These are phyloP conservation scores for Stropharia rugosoannulata DNA, from an alignment of 768 basidiomycete genomes.

Conservation along the genomic window DNA sequence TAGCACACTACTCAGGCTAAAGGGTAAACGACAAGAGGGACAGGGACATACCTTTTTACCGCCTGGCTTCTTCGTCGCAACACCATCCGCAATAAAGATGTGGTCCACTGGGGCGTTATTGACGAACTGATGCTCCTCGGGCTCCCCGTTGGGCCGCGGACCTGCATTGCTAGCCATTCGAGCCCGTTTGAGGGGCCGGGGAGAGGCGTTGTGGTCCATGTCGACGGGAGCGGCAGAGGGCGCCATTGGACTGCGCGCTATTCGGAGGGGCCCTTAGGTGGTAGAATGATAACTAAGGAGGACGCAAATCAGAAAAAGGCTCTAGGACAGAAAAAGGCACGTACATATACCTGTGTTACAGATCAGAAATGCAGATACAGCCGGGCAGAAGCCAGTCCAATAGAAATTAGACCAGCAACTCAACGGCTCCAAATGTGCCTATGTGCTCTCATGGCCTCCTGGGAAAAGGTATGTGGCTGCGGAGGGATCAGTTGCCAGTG, in stretches of 20 bases:
- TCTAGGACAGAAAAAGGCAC: constrained; percentile 24
- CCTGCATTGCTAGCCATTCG: constrained; percentile 32
- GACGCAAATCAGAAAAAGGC: constrained; percentile 26
- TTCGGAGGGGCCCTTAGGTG: constrained; percentile 31
- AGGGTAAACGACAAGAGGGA: background rate
- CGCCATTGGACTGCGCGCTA: constrained; percentile 27
- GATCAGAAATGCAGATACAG: constrained; percentile 20
- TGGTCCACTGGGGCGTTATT: constrained; percentile 40
- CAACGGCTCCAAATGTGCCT: constrained; percentile 14
- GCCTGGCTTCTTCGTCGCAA: constrained; percentile 42
- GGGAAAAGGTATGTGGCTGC: constrained; percentile 19
- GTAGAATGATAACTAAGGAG: constrained; percentile 26
- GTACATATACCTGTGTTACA: constrained; percentile 25
- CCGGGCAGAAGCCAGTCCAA: constrained; percentile 20
- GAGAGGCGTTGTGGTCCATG: constrained; percentile 18
- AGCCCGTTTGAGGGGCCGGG: constrained; percentile 46
- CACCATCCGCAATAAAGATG: constrained; percentile 50
- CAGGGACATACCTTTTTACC: constrained; percentile 43
- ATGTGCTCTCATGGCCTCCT: constrained; percentile 18
- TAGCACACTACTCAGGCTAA: constrained; percentile 1
- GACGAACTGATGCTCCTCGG: constrained; percentile 25
- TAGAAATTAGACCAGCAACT: constrained; percentile 19
- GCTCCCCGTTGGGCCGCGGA: constrained; percentile 12
- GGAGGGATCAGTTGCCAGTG: constrained; percentile 18
- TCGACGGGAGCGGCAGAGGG: constrained; percentile 20